Percentiles rank a stretch among this genome's conserved stretches.
phyloP scores from a whole-genome alignment of 2,329 filamentous ascomycete species.

The Verticillium nubilum region DNA sequence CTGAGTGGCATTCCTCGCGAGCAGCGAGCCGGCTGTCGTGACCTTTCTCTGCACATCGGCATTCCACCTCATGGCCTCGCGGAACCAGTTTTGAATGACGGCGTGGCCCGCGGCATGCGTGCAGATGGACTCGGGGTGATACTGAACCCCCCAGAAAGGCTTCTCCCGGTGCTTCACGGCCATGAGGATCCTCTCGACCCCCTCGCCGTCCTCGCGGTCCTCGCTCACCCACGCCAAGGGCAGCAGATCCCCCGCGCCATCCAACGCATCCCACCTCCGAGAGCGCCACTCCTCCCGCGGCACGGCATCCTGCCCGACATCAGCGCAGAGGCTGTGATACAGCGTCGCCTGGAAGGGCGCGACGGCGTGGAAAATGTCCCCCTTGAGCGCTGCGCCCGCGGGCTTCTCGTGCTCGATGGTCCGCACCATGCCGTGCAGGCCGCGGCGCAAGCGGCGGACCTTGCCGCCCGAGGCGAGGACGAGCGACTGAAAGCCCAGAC shows the following conservation, averaged over 20 bases:
- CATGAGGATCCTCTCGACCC: constrained; percentile 62
- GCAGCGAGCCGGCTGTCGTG: constrained; percentile 9
- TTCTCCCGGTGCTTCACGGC: constrained; percentile 60
- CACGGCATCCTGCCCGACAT: constrained; percentile 43
- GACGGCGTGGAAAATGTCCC: constrained; percentile 62
- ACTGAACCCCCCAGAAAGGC: constrained; percentile 85
- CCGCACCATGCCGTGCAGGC: constrained; percentile 77
- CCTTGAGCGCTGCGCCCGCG: not conserved
- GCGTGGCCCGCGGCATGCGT: constrained; percentile 62
- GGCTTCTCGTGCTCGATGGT: constrained; percentile 49
- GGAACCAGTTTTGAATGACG: constrained; percentile 73
- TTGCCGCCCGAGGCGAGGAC: constrained; percentile 61
- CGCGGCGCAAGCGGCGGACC: constrained; percentile 62
- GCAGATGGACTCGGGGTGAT: constrained; percentile 85
- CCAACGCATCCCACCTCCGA: constrained; percentile 32
- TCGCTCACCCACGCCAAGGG: constrained; percentile 61
- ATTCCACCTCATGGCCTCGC: constrained; percentile 57
- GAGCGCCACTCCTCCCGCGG: constrained; percentile 26
- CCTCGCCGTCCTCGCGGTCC: constrained; percentile 24
- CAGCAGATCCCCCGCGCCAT: constrained; percentile 34
- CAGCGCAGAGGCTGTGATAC: constrained; percentile 63
- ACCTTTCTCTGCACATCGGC: constrained; percentile 16
- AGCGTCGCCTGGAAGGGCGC: constrained; percentile 63
- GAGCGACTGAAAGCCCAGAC: constrained; percentile 82
- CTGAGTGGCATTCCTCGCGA: constrained; percentile 25